Percentiles rank a stretch among this genome's conserved stretches.
These are phyloP conservation scores for Coniochaeta sp. DNA, from an alignment of 2,329 filamentous ascomycete species.

Conservation along the genomic window DNA sequence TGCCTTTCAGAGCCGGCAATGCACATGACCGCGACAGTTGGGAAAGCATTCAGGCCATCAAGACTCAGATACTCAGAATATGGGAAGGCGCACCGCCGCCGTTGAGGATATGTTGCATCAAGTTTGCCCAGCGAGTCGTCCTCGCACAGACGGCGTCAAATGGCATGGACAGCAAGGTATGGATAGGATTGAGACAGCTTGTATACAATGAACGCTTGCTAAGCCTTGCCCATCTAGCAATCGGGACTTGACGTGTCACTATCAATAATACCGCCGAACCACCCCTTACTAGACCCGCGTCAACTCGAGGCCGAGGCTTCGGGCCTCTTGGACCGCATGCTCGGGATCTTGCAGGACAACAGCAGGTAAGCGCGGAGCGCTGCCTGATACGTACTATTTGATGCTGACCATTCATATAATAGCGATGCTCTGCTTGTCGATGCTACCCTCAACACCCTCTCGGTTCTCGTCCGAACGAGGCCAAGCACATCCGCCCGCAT, in stretches of 20 bases:
- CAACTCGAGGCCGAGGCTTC: constrained; percentile 89
- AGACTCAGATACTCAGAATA: constrained; percentile 76
- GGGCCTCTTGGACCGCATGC: constrained; percentile 80
- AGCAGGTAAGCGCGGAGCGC: constrained; percentile 52
- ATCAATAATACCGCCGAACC: constrained; percentile 74
- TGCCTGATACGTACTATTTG: neutral
- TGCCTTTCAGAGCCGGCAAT: constrained; percentile 66
- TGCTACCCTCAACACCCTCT: constrained; percentile 82
- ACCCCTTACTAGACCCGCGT: constrained; percentile 69
- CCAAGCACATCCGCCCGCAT: constrained; percentile 80
- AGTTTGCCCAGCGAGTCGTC: constrained; percentile 91
- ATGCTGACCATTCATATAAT: constrained; percentile 11
- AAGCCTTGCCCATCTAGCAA: constrained; percentile 35
- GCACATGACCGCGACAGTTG: constrained; percentile 74
- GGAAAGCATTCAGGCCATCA: constrained; percentile 84
- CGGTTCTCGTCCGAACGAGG: constrained; percentile 73
- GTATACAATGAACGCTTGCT: neutral
- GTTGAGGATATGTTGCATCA: constrained; percentile 89
- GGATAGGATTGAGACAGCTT: constrained; percentile 20
- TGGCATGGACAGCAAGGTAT: constrained; percentile 76
- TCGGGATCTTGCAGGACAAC: constrained; percentile 79
- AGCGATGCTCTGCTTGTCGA: constrained; percentile 86
- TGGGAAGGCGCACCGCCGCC: constrained; percentile 76
- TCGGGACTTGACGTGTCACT: constrained; percentile 79
- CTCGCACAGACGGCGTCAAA: constrained; percentile 83